Percentiles rank a stretch among this genome's conserved stretches.
These are phyloP conservation scores for Microascus cirrosus DNA, from an alignment of 2,329 filamentous ascomycete species.

Conservation along the genomic window DNA sequence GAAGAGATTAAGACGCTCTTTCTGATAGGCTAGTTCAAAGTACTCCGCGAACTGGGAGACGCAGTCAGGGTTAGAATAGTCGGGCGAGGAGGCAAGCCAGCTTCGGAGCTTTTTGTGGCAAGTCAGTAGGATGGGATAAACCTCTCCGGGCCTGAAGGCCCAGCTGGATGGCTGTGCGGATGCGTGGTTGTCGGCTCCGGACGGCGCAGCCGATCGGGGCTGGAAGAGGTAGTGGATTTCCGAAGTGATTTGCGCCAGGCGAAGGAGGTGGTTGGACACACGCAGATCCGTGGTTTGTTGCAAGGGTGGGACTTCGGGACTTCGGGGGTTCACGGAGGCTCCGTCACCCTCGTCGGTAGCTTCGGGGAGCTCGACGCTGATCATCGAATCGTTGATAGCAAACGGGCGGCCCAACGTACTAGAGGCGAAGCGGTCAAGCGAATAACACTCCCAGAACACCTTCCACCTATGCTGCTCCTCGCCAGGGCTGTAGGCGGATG, in stretches of 20 bases:
- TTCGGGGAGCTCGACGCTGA: neutral
- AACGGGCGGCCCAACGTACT: neutral
- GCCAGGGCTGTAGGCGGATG: no score
- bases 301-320: neutral
- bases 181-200: neutral
- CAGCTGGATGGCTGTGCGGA: no score
- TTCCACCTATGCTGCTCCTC: neutral
- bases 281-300: neutral
- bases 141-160: neutral
- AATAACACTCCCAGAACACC: neutral
- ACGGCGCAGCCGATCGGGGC: no score
- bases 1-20: neutral
- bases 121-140: neutral
- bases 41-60: neutral
- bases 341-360: neutral
- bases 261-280: neutral
- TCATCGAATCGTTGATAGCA: neutral
- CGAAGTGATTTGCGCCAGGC: neutral
- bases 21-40: neutral
- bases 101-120: neutral
- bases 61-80: neutral
- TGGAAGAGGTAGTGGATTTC: neutral
- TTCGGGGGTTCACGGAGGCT: neutral
- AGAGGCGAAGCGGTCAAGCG: neutral
- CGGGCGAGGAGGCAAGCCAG: neutral